These are phyloP conservation scores for Cyberlindnera veronae DNA, from an alignment of 805 yeast genomes.

Conservation along the genomic window DNA sequence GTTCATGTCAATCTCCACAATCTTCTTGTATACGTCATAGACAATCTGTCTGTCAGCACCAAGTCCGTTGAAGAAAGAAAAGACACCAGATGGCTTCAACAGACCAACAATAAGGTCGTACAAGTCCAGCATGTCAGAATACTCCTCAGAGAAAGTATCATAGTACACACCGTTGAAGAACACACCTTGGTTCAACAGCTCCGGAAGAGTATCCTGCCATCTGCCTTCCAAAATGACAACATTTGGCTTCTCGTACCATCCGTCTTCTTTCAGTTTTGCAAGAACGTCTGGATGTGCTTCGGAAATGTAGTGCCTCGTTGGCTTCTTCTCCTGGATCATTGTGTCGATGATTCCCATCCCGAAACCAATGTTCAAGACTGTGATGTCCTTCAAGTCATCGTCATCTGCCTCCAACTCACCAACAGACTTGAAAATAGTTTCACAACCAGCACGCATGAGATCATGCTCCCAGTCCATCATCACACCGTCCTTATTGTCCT, in stretches of 20 bases:
- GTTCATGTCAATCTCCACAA: slow-evolving; percentile 73
- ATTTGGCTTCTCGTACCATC: slow-evolving; percentile 75
- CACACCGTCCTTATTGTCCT: slow-evolving; percentile 75
- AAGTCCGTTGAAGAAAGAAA: slow-evolving; percentile 89
- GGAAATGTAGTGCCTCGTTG: slow-evolving; percentile 76
- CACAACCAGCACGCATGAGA: slow-evolving; percentile 78
- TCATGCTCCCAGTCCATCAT: slow-evolving; percentile 97
- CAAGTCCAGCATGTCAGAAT: slow-evolving; percentile 80
- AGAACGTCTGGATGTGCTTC: slow-evolving; percentile 96
- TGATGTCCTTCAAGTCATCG: slow-evolving; percentile 37
- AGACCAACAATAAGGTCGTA: slow-evolving; percentile 81
- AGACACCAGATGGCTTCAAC: slow-evolving; percentile 75
- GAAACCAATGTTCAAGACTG: slow-evolving; percentile 82
- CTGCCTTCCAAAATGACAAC: slow-evolving; percentile 82
- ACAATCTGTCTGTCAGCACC: slow-evolving; percentile 76
- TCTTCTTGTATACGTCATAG: slow-evolving; percentile 79
- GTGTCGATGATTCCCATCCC: slow-evolving; percentile 96
- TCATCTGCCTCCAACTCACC: slow-evolving; percentile 25
- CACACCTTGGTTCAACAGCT: slow-evolving; percentile 58
- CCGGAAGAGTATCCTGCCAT: slow-evolving; percentile 83
- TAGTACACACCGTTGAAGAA: slow-evolving; percentile 89
- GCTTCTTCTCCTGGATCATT: slow-evolving; percentile 56
- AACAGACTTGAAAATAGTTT: slow-evolving; percentile 55
- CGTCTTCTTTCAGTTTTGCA: slow-evolving; percentile 59
- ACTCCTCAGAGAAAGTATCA: slow-evolving; percentile 92